Conservation (phyloP, 2,329 filamentous ascomycete species). For the Apiospora rasikravindrae region DNA sequence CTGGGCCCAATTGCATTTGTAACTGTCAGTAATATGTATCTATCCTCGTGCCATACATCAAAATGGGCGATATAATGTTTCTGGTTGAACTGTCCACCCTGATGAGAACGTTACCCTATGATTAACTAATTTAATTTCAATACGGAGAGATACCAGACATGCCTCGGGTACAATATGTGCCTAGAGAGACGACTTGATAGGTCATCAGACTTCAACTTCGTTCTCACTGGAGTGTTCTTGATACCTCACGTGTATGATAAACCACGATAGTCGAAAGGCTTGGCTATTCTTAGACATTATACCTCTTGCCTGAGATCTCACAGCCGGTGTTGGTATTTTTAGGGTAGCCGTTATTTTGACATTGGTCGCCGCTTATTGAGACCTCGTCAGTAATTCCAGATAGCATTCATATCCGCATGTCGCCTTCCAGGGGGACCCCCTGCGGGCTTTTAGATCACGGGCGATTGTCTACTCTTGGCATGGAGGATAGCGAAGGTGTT, state of each 20-base stretch:
- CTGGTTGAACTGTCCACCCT: not conserved
- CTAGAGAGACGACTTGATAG: not conserved
- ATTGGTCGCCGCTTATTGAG: not conserved
- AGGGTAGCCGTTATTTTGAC: not conserved
- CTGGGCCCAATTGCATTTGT: not conserved
- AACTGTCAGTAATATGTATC: no score
- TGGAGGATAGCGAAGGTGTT: not conserved
- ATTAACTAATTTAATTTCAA: not conserved
- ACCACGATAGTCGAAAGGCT: not conserved
- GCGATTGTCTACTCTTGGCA: not conserved
- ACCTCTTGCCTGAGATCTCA: not conserved
- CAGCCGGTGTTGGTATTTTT: not conserved
- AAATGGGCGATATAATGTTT: not conserved
- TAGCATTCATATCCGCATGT: not conserved
- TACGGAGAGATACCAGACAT: no score
- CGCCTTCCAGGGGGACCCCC: not conserved
- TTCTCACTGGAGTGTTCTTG: not conserved
- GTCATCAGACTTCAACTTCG: not conserved
- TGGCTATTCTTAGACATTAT: not conserved
- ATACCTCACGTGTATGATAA: not conserved
- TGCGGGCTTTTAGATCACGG: not conserved
- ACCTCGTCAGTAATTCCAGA: not conserved
- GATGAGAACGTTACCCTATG: not conserved
- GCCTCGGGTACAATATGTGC: not conserved
- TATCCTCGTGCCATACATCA: not conserved